phyloP scores from a whole-genome alignment of 2,329 filamentous ascomycete genomes.

The Ceratocystiopsis minuta region DNA sequence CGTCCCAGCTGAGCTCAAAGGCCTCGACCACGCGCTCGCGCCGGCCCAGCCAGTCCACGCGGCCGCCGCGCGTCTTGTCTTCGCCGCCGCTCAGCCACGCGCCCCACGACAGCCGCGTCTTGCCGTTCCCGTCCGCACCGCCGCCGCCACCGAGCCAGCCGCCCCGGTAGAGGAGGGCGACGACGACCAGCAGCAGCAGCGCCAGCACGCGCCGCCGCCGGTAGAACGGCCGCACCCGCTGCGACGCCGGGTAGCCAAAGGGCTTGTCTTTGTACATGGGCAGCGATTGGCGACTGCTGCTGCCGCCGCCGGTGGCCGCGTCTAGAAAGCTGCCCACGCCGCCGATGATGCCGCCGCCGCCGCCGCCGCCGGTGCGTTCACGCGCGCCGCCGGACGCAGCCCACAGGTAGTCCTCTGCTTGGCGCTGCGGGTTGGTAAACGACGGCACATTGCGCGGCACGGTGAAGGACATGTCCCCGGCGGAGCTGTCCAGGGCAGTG shows the following conservation, averaged over 20 bases:
- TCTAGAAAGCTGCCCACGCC: slow-evolving; percentile 49
- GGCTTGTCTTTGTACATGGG: slow-evolving; percentile 99
- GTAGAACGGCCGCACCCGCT: slow-evolving; percentile 40
- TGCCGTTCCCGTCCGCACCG: slow-evolving; percentile 18
- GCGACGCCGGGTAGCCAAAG: slow-evolving; percentile 48
- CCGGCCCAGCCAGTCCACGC: slow-evolving; percentile 57
- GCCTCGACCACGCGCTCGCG: slow-evolving; percentile 72
- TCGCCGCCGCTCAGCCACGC: slow-evolving; percentile 26
- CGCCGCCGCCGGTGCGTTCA: slow-evolving; percentile 6
- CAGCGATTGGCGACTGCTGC: slow-evolving; percentile 27
- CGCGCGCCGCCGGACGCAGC: slow-evolving; percentile 15
- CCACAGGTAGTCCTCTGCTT: slow-evolving; percentile 50
- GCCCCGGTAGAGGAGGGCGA: slow-evolving; percentile 52
- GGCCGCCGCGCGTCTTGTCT: slow-evolving; percentile 22
- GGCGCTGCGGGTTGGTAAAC: slow-evolving; percentile 45
- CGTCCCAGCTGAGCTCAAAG: slow-evolving; percentile 82
- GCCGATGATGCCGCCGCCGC: slow-evolving; percentile 29
- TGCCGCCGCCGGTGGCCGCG: slow-evolving; percentile 17
- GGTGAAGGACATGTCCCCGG: slow-evolving; percentile 42
- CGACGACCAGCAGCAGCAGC: slow-evolving; percentile 29
- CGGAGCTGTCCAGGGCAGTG: slow-evolving; percentile 4
- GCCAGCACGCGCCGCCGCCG: slow-evolving; percentile 44
- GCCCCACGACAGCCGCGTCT: slow-evolving; percentile 28
- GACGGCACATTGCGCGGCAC: slow-evolving; percentile 53
- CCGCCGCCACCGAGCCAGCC: slow-evolving; percentile 34